Evolutionary conservation across 176 grass and related monocot species (phyloP).

Genomic region (Musa troglodytarum): DNA sequence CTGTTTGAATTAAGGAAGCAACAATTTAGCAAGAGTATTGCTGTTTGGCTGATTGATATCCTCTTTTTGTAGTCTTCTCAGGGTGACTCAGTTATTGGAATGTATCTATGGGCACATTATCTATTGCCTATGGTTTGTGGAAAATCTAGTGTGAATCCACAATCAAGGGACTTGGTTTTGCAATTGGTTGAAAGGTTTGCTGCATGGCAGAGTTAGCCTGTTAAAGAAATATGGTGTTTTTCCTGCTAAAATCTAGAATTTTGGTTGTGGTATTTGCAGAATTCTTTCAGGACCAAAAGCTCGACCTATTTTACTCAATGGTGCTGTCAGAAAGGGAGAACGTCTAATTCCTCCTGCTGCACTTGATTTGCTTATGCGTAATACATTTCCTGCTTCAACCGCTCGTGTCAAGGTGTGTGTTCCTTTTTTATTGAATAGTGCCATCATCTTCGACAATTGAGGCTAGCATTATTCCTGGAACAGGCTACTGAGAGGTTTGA

Average conservation of each 20-base stretch:
- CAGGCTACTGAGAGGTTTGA: slow-evolving; percentile 97
- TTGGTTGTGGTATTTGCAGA: slow-evolving; percentile 31
- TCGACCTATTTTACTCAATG: slow-evolving; percentile 66
- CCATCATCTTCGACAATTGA: neutral
- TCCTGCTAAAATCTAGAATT: neutral
- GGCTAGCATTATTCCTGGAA: neutral
- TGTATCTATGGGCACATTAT: slow-evolving; percentile 80
- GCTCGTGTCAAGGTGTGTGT: slow-evolving; percentile 52
- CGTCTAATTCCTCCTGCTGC: slow-evolving; percentile 62
- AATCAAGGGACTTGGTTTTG: slow-evolving; percentile 75
- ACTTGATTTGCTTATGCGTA: slow-evolving; percentile 74
- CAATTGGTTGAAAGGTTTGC: slow-evolving; percentile 88
- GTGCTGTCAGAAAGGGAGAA: slow-evolving; percentile 86
- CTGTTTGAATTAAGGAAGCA: neutral
- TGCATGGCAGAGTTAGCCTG: neutral
- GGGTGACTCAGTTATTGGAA: slow-evolving; percentile 63
- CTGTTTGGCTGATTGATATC: neutral
- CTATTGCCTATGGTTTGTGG: slow-evolving; percentile 74
- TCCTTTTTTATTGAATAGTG: neutral
- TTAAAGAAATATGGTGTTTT: neutral
- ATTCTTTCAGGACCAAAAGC: slow-evolving; percentile 62
- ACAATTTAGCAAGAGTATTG: neutral
- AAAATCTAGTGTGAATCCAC: slow-evolving; percentile 74
- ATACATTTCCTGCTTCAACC: slow-evolving; percentile 47
- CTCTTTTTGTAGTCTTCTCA: slow-evolving; percentile 54